Percentiles rank a stretch among this genome's conserved stretches.
Evolutionary conservation across 2,329 filamentous ascomycete genomes (phyloP).

Genomic region (Cladosporium austrohemisphaericum): DNA sequence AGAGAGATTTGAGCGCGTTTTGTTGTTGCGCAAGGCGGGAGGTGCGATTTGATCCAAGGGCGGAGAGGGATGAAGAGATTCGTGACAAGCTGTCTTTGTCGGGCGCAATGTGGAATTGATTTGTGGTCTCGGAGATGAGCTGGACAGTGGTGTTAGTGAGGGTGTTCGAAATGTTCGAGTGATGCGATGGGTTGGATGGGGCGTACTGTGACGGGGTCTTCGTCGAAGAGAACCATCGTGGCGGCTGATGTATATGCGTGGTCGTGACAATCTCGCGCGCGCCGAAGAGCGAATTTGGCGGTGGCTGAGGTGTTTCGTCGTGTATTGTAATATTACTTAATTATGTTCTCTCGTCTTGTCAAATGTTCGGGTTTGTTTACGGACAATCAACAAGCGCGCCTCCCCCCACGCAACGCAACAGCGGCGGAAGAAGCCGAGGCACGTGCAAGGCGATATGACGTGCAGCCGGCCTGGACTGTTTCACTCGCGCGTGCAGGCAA

Average conservation of each 20-base stretch:
- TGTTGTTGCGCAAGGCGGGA: constrained; percentile 56
- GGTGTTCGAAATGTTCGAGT: background rate
- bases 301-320: background rate
- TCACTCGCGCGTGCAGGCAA: background rate
- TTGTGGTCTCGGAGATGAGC: constrained; percentile 84
- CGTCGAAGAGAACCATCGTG: constrained; percentile 81
- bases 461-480: constrained; percentile 7
- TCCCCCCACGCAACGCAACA: constrained; percentile 2
- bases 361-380: constrained; percentile 6
- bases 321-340: background rate
- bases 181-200: constrained; percentile 10
- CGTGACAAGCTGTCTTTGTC: constrained; percentile 69
- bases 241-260: background rate
- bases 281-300: background rate
- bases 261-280: no score
- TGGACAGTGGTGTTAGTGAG: constrained; percentile 16
- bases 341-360: constrained; percentile 7
- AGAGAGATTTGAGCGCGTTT: constrained; percentile 52
- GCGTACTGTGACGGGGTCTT: constrained; percentile 77
- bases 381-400: no score
- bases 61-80: constrained; percentile 76
- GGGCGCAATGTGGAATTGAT: constrained; percentile 90
- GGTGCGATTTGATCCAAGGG: constrained; percentile 79
- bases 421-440: background rate
- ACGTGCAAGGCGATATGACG: no score